These are phyloP conservation scores for Neurospora sp. DNA, from an alignment of 495 filamentous ascomycete species.

Conservation along the genomic window DNA sequence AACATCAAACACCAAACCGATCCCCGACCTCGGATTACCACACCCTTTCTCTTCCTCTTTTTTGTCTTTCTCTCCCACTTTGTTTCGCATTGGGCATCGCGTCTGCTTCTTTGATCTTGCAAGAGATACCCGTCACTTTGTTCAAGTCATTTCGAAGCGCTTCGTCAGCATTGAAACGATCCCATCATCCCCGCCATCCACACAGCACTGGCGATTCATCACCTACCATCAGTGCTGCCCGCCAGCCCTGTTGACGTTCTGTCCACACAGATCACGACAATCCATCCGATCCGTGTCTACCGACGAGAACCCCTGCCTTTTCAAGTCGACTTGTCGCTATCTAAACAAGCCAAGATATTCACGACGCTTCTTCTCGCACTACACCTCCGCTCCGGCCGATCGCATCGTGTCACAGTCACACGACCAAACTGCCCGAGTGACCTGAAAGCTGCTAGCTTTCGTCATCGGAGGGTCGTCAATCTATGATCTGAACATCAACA, in stretches of 20 bases:
- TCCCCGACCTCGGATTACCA: background rate
- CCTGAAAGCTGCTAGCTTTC: background rate
- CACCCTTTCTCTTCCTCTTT: background rate
- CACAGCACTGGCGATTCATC: background rate
- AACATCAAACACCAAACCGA: background rate
- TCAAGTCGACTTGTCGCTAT: background rate
- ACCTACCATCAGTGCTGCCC: background rate
- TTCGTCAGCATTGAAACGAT: background rate
- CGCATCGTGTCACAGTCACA: background rate
- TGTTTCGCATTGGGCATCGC: background rate
- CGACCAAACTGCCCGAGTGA: background rate
- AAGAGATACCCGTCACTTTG: background rate
- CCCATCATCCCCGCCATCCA: background rate
- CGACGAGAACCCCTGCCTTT: background rate
- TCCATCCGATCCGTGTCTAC: background rate
- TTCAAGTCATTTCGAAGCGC: background rate
- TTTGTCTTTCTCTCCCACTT: background rate
- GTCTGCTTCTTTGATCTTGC: background rate
- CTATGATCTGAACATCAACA: background rate
- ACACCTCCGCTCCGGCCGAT: background rate
- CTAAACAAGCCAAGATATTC: background rate
- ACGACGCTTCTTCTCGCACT: background rate
- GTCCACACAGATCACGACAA: background rate
- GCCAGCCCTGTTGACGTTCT: background rate
- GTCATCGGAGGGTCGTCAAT: background rate